These are phyloP conservation scores for Tardiomyces blankii DNA, from an alignment of 1,139 yeast genomes.

Conservation along the genomic window DNA sequence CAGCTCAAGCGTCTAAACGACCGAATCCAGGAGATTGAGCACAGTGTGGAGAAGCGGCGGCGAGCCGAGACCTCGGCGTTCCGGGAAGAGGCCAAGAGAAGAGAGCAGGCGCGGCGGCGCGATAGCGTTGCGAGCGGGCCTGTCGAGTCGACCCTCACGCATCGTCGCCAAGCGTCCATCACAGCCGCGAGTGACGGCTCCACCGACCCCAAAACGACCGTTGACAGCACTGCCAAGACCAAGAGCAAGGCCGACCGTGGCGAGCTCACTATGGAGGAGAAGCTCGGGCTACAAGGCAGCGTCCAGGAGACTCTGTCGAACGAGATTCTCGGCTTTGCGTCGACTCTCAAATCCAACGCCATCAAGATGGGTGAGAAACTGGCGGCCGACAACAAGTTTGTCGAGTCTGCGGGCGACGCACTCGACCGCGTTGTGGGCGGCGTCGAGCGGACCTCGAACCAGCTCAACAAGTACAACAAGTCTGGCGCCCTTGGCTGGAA, in stretches of 20 bases:
- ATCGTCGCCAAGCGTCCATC: neutral
- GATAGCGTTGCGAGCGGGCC: neutral
- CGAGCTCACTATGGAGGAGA: neutral
- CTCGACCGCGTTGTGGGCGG: conserved; percentile 20
- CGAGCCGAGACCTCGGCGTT: neutral
- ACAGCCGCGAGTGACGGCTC: too few relatives aligned
- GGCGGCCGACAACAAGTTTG: conserved; percentile 19
- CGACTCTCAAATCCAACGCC: conserved; percentile 37
- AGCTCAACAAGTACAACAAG: conserved; percentile 17
- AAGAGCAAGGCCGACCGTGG: neutral
- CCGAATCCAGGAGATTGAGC: conserved; percentile 11
- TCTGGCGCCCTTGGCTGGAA: conserved; percentile 25
- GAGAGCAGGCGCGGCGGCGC: conserved; percentile 3
- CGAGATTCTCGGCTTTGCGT: conserved; percentile 37
- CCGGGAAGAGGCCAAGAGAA: conserved; percentile 6
- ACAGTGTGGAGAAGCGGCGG: conserved; percentile 6
- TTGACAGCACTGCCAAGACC: too few relatives aligned
- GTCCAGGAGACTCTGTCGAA: conserved; percentile 30
- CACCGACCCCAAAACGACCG: too few relatives aligned
- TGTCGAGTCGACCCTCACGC: neutral
- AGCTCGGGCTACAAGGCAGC: neutral
- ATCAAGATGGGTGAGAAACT: conserved; percentile 28
- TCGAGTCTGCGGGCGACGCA: conserved; percentile 19
- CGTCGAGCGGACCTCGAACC: conserved; percentile 23
- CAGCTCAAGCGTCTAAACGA: conserved; percentile 13